Base-by-base conservation (phyloP, 176 grass and related monocot genomes). In the Rhipidocladum racemiflorum region DNA sequence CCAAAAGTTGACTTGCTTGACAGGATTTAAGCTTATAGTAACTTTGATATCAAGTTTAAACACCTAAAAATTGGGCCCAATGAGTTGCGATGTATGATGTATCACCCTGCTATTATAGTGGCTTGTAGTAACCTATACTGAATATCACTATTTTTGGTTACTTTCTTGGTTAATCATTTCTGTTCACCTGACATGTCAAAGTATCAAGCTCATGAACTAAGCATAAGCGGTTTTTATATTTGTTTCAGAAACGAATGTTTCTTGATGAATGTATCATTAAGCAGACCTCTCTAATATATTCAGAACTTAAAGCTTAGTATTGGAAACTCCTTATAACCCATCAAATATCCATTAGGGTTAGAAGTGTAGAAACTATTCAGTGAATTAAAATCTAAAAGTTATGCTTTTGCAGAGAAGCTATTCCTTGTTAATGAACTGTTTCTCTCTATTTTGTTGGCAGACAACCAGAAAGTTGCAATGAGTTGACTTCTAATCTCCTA, bases 401-500 rank as follows among this genome's bases (percentile, higher is more conserved):
- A 40, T 69, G 43, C 2, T 78, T 60, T 61, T 81, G 6, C 16
- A 49, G 21, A 82, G 27, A 75, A 76, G 30, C 42, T 82, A 61
- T 54, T 75, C 20, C 6, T 61, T 81, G 28, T 56, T 89, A 55
- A 89, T 27, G 20, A 35, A 77, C 61, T 73, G 2, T 82, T 50
- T 74, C 44, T 85, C 17, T 9, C 20, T 50, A 27, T 74, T 51
- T 61, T 80, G 70, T 88, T 81, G 44, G 46, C 83, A 94, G 92
- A 77, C 82, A 77, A 84, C 40, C 81, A 83, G 78, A 90, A 32
- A 88, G 71, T 77, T 73, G 25, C 56, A 78, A 89, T 59, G 74
- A 82, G 32, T 39, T 86, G 2, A 63, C 57, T 64, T 57, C 65
- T 56, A 53, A 84, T 45, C 29, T 65, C 76, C 78, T 75, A 51